Percentiles rank a stretch among this genome's conserved stretches.
Evolutionary conservation across 169 alveolate species (phyloP).

Genomic region (Eimeria zaria): DNA sequence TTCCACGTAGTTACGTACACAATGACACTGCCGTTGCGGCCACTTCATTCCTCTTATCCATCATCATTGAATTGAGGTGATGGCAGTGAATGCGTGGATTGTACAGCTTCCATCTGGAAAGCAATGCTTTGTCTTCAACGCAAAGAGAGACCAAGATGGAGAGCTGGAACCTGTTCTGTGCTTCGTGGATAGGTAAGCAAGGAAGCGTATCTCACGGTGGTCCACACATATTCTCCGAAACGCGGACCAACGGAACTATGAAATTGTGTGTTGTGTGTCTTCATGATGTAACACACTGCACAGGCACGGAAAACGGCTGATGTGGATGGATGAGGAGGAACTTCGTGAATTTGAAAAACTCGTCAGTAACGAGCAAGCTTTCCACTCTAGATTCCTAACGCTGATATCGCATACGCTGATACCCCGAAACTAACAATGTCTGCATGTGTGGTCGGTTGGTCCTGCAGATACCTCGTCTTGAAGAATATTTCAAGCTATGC

Average conservation of each 20-base stretch:
- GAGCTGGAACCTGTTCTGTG: conserved; percentile 85
- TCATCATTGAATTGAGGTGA: background rate
- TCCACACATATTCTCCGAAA: background rate
- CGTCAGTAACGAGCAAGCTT: conserved; percentile 23
- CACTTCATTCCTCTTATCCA: background rate
- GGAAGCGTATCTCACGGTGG: background rate
- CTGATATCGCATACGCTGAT: background rate
- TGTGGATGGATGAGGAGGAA: conserved; percentile 85
- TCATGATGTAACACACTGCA: background rate
- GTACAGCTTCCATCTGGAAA: conserved; percentile 86
- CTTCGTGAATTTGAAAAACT: conserved; percentile 81
- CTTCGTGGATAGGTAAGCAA: conserved; percentile 82
- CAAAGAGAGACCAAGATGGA: conserved; percentile 85
- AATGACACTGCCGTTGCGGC: background rate
- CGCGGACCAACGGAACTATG: background rate
- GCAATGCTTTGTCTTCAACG: conserved; percentile 83
- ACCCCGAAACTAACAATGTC: background rate
- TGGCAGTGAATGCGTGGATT: background rate
- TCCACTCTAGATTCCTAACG: background rate
- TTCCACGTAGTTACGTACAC: background rate
- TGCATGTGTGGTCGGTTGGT: background rate
- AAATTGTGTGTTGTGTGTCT: background rate
- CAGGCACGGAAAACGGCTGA: conserved; percentile 81
- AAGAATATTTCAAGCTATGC: conserved; percentile 53
- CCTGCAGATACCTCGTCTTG: conserved; percentile 71